Evolutionary conservation across 1,284 basidiomycete genomes (phyloP), one percentile per base, ranked within the genome.

Genomic region (Rhizopogon hawkerae): DNA sequence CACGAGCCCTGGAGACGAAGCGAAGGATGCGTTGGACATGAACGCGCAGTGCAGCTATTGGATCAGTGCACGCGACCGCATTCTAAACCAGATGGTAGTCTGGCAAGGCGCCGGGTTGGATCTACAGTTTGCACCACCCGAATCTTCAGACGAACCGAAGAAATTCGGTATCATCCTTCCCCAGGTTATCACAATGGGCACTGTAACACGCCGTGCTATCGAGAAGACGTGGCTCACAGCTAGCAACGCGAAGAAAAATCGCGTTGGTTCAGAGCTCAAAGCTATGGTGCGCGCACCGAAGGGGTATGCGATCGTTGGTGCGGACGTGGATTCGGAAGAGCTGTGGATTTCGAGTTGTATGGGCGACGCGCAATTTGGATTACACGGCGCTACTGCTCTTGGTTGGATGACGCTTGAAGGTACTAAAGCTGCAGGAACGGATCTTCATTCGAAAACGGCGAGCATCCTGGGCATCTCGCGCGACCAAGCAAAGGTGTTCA

Each of bases 401-500:
- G 96, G 95, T 0, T 98, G 95, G 96, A 98, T 98, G 95, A 98
- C 95, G 9, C 79, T 98, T 23, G 96, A 98, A 67, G 96, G 96
- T 1, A 97, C 94, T n/a, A 99, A 98, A 68, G 78, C 85, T 0
- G 86, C 88, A 0, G 95, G 93, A 4, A 98, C 95, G 2, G 96
- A 98, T 68, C 71, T 99, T 46, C 95, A 98, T 64, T 97, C 93
- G 23, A 98, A 97, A 72, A 97, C 95, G 6, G 96, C 95, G 5
- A 83, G 72, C 52, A 98, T 98, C 58, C 72, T 98, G 43, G 90
- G 92, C 16, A 97, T 94, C 54, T 89, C 90, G 38, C 81, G 96
- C 36, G 91, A 98, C 62, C 87, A 92, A 60, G 96, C 96, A 42
- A 98, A 99, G 65, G 92, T 98, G 18, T 99, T 99, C 79, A 98